Percentiles rank a stretch among this genome's conserved stretches.
phyloP scores from a whole-genome alignment of 2,329 filamentous ascomycete species.

The Aspergillus tubingensis region DNA sequence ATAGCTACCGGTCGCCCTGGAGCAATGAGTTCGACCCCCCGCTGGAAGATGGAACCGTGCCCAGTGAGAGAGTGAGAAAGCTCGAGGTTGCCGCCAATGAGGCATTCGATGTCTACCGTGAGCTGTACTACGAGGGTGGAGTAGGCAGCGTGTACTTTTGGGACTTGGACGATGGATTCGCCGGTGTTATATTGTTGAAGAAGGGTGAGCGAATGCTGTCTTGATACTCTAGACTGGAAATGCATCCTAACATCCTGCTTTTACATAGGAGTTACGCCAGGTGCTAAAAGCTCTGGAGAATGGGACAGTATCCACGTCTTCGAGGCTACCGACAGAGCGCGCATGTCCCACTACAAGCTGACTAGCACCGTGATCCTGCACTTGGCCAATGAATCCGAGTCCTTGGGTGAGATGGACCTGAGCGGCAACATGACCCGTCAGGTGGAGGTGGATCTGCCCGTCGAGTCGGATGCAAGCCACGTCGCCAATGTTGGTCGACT shows the following conservation, averaged over 20 bases:
- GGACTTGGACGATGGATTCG: slow-evolving; percentile 97
- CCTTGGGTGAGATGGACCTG: slow-evolving; percentile 83
- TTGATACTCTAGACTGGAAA: background rate
- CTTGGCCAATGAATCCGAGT: slow-evolving; percentile 67
- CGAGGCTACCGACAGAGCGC: slow-evolving; percentile 88
- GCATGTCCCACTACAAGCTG: slow-evolving; percentile 94
- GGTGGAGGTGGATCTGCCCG: slow-evolving; percentile 85
- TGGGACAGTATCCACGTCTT: slow-evolving; percentile 99
- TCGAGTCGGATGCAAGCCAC: slow-evolving; percentile 88
- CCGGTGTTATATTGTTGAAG: slow-evolving; percentile 92
- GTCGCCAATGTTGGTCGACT: slow-evolving; percentile 92
- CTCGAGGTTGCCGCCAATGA: slow-evolving; percentile 95
- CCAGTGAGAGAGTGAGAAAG: slow-evolving; percentile 85
- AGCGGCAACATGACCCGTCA: slow-evolving; percentile 98
- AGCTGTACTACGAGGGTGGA: slow-evolving; percentile 90
- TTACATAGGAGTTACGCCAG: slow-evolving; percentile 62
- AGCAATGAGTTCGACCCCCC: slow-evolving; percentile 97
- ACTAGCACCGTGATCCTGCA: slow-evolving; percentile 95
- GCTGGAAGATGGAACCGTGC: slow-evolving; percentile 81
- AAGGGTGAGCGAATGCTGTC: slow-evolving; percentile 63
- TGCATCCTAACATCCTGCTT: background rate
- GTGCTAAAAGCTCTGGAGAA: slow-evolving; percentile 71
- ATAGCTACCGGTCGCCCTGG: slow-evolving; percentile 98
- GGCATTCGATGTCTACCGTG: slow-evolving; percentile 94
- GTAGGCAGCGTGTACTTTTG: slow-evolving; percentile 97